A percentile compares a stretch with the other conserved stretches of the same genome.
These are phyloP conservation scores for Globisporangium heterothallicum DNA, from an alignment of 352 stramenopile species.

Conservation along the genomic window DNA sequence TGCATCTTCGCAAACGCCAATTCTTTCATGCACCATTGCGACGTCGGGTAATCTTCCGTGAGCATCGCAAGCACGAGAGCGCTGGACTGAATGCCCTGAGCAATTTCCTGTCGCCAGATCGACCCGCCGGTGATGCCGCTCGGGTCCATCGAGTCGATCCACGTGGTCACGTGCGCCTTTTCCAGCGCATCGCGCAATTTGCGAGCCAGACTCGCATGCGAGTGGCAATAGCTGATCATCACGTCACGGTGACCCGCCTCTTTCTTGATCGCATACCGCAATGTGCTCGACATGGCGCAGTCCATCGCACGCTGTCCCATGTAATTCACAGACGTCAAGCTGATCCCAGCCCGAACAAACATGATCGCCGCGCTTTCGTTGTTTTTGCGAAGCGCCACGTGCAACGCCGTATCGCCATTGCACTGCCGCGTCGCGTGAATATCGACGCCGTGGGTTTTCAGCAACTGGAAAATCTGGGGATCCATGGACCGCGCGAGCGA, in stretches of 20 bases:
- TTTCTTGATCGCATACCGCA: conserved; percentile 85
- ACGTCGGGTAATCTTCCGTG: conserved; percentile 69
- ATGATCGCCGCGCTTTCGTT: conserved; percentile 64
- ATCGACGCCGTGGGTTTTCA: conserved; percentile 44
- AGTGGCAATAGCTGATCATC: conserved; percentile 87
- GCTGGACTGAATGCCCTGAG: conserved; percentile 64
- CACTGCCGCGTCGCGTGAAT: conserved; percentile 44
- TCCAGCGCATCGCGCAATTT: conserved; percentile 70
- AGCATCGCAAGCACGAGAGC: conserved; percentile 70
- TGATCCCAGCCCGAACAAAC: conserved; percentile 65
- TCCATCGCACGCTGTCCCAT: conserved; percentile 69
- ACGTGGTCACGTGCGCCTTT: conserved; percentile 69
- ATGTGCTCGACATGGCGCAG: conserved; percentile 50
- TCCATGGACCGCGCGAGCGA: conserved; percentile 37
- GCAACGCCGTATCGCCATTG: conserved; percentile 70
- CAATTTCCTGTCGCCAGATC: conserved; percentile 80
- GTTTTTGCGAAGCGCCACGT: conserved; percentile 63
- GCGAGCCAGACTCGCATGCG: conserved; percentile 55
- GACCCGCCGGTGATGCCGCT: conserved; percentile 75
- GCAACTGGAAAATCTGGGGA: conserved; percentile 43
- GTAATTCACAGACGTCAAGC: conserved; percentile 53
- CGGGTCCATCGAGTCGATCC: conserved; percentile 83
- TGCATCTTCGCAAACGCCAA: conserved; percentile 82
- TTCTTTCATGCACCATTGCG: conserved; percentile 86
- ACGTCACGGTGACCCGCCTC: conserved; percentile 76